Evolutionary conservation across 768 basidiomycete genomes (phyloP).

Genomic region (Rubroboletus satanas): DNA sequence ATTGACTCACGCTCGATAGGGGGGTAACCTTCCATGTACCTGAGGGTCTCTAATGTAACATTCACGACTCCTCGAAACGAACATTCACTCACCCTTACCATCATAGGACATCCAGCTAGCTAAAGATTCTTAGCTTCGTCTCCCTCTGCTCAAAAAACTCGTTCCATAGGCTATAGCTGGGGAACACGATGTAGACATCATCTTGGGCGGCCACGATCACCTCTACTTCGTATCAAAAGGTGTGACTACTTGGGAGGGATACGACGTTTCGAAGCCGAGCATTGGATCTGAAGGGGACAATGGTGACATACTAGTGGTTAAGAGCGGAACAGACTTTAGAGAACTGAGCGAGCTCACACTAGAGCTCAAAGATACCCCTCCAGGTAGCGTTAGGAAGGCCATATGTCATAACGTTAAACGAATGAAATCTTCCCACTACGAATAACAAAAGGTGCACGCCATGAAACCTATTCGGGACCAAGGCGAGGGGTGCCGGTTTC

Average conservation of each 20-base stretch:
- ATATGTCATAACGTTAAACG: background rate
- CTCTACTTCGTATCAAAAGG: slow-evolving; percentile 71
- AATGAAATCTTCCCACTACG: background rate
- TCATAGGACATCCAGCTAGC: slow-evolving; percentile 69
- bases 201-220: slow-evolving; percentile 89
- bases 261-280: slow-evolving; percentile 45
- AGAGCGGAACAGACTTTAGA: slow-evolving; percentile 87
- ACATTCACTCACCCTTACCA: slow-evolving; percentile 2
- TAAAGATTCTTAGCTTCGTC: slow-evolving; percentile 58
- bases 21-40: slow-evolving; percentile 3
- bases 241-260: slow-evolving; percentile 62
- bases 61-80: background rate
- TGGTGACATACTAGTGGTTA: slow-evolving; percentile 71
- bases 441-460: background rate
- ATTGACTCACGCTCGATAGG: slow-evolving; percentile 74
- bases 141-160: slow-evolving; percentile 45
- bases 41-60: slow-evolving; percentile 27
- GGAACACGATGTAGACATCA: slow-evolving; percentile 73
- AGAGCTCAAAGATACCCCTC: slow-evolving; percentile 56
- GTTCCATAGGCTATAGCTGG: slow-evolving; percentile 43
- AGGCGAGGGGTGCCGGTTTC: background rate
- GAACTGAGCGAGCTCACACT: slow-evolving; percentile 75
- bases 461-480: background rate
- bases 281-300: slow-evolving; percentile 68
- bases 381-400: slow-evolving; percentile 56